Conservation (phyloP, 106 monocot species). For the Narthecium ossifragum region DNA sequence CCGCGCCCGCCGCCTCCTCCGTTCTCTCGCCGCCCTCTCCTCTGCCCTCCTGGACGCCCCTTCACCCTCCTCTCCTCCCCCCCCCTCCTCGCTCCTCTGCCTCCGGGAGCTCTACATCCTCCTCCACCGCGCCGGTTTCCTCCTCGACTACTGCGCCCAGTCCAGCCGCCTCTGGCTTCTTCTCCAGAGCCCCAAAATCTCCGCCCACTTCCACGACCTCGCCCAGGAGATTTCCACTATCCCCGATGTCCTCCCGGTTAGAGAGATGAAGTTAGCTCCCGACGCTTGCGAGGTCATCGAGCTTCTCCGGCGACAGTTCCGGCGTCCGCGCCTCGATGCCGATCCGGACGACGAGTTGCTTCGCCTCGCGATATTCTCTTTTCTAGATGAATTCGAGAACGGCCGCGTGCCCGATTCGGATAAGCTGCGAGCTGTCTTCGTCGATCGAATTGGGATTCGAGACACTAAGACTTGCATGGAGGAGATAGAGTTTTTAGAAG, state of each 20-base stretch:
- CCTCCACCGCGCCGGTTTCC: slow-evolving; percentile 43
- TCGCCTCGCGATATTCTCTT: slow-evolving; percentile 36
- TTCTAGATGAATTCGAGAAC: slow-evolving; percentile 42
- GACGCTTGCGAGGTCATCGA: slow-evolving; percentile 55
- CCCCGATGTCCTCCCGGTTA: slow-evolving; percentile 70
- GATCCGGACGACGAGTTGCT: slow-evolving; percentile 47
- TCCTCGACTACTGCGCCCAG: slow-evolving; percentile 68
- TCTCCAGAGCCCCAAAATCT: slow-evolving; percentile 42
- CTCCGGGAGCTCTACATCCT: slow-evolving; percentile 82
- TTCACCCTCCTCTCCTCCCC: background rate
- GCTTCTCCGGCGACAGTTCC: slow-evolving; percentile 34
- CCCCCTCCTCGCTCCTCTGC: slow-evolving; percentile 46
- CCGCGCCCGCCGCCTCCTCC: background rate
- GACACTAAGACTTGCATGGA: slow-evolving; percentile 23
- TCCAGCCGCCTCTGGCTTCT: slow-evolving; percentile 62
- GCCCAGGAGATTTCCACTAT: slow-evolving; percentile 64
- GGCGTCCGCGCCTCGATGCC: slow-evolving; percentile 22
- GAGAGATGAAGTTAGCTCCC: slow-evolving; percentile 16
- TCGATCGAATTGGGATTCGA: slow-evolving; percentile 33
- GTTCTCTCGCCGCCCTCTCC: background rate
- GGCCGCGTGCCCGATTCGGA: slow-evolving; percentile 30
- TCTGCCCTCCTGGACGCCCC: background rate
- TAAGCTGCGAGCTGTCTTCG: slow-evolving; percentile 36
- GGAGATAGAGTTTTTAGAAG: slow-evolving; percentile 84
- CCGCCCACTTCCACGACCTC: slow-evolving; percentile 71